Evolutionary conservation across 2,329 filamentous ascomycete species (phyloP).

Genomic region (Cladophialophora immunda): DNA sequence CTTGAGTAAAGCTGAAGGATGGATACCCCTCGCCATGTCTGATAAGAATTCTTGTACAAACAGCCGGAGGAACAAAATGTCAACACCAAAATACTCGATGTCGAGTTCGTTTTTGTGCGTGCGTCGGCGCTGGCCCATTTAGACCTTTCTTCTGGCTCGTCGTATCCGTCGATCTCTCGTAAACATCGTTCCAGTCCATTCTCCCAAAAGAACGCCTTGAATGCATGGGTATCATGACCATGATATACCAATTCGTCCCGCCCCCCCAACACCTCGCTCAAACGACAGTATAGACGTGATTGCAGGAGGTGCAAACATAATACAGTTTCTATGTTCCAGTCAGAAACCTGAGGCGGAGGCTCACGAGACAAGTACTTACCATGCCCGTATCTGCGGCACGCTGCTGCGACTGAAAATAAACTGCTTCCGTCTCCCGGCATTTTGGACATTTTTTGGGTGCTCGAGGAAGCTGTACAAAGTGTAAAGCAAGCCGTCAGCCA

Average conservation of each 20-base stretch:
- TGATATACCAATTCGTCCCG: conserved; percentile 4
- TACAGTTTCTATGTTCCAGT: conserved; percentile 76
- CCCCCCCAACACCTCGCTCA: conserved; percentile 31
- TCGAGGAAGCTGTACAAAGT: conserved; percentile 78
- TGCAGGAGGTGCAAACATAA: conserved; percentile 93
- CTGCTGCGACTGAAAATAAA: conserved; percentile 99
- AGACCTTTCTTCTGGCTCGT: neutral
- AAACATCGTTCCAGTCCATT: neutral
- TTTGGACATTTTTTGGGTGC: conserved; percentile 84
- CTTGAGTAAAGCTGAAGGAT: neutral
- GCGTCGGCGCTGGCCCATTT: neutral
- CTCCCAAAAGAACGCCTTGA: conserved; percentile 23
- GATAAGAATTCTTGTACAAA: conserved; percentile 10
- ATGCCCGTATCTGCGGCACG: conserved; percentile 97
- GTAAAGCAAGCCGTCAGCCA: conserved; percentile 39
- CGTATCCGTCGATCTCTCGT: neutral
- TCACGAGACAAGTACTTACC: conserved; percentile 66
- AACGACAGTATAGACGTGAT: conserved; percentile 73
- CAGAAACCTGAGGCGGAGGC: neutral
- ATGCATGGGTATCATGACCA: conserved; percentile 21
- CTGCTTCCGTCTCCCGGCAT: conserved; percentile 87
- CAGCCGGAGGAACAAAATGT: neutral
- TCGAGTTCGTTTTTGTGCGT: neutral
- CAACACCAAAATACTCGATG: neutral
- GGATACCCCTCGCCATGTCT: neutral